phyloP scores from a whole-genome alignment of 2,329 filamentous ascomycete species.

The Didymella exigua region DNA sequence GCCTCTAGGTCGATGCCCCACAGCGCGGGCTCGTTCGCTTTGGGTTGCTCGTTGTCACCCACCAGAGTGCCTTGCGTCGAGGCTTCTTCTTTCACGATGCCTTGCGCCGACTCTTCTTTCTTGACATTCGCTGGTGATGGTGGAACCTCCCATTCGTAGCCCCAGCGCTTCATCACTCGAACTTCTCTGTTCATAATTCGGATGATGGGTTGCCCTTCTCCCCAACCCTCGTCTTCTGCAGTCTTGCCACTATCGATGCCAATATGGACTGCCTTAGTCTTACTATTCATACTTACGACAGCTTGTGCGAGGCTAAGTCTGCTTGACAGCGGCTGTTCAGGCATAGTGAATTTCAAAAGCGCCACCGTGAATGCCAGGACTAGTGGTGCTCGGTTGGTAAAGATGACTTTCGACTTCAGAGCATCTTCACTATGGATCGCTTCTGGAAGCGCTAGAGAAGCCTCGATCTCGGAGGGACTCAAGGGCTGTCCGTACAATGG shows the following conservation, averaged over 20 bases:
- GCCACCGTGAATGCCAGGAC: conserved; percentile 80
- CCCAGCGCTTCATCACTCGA: conserved; percentile 76
- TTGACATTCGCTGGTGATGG: not conserved
- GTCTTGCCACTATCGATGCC: conserved; percentile 70
- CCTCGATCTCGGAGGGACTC: conserved; percentile 65
- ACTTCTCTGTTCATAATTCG: conserved; percentile 75
- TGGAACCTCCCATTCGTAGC: conserved; percentile 58
- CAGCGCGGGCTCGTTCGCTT: conserved; percentile 54
- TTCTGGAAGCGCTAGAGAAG: conserved; percentile 63
- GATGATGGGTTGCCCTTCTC: conserved; percentile 75
- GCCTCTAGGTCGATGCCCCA: conserved; percentile 66
- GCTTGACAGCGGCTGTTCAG: conserved; percentile 83
- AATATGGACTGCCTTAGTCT: conserved; percentile 74
- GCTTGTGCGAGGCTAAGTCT: conserved; percentile 82
- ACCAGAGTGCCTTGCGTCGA: conserved; percentile 16
- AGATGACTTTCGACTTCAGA: conserved; percentile 63
- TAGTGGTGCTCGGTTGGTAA: conserved; percentile 81
- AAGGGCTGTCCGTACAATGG: conserved; percentile 36
- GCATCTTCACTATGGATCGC: conserved; percentile 62
- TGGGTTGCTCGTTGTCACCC: not conserved
- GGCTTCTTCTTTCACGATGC: conserved; percentile 5
- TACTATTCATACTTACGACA: conserved; percentile 80
- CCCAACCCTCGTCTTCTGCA: conserved; percentile 74
- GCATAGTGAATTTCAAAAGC: conserved; percentile 79
- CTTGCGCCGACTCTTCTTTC: not conserved